Conservation (phyloP, 768 basidiomycete species). For the Termitomyces bulborhizus region DNA sequence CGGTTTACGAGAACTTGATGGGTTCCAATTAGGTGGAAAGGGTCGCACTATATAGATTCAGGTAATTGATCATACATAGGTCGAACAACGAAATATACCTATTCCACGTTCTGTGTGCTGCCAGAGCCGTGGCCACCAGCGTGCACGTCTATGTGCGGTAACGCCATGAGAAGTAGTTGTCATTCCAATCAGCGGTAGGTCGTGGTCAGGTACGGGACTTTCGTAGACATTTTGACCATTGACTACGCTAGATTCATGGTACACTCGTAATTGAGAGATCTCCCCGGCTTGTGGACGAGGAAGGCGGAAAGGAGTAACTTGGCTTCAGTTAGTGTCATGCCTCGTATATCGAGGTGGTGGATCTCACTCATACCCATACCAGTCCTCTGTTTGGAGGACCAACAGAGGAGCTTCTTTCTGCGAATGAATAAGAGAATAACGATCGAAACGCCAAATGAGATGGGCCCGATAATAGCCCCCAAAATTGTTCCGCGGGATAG, state of each 20-base stretch:
- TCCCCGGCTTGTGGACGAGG: neutral
- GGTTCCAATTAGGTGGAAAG: neutral
- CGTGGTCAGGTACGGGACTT: neutral
- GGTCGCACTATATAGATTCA: neutral
- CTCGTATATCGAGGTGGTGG: neutral
- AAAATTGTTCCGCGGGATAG: neutral
- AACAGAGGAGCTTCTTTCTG: neutral
- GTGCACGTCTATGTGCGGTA: neutral
- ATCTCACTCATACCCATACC: neutral
- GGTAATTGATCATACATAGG: too few relatives aligned
- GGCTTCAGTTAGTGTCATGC: neutral
- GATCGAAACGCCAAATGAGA: neutral
- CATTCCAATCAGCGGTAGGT: neutral
- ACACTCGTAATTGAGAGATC: neutral
- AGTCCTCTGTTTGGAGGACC: neutral
- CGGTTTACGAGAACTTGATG: neutral
- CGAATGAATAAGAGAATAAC: neutral
- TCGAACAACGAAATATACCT: neutral
- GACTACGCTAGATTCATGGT: neutral
- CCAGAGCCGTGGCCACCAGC: neutral
- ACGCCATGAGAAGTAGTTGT: too few relatives aligned
- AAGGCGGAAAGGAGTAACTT: neutral
- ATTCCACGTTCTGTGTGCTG: neutral
- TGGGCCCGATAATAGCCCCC: neutral
- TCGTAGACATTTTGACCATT: neutral